Evolutionary conservation across 2,329 filamentous ascomycete genomes (phyloP).

Genomic region (Lasiodiplodia theobromae): DNA sequence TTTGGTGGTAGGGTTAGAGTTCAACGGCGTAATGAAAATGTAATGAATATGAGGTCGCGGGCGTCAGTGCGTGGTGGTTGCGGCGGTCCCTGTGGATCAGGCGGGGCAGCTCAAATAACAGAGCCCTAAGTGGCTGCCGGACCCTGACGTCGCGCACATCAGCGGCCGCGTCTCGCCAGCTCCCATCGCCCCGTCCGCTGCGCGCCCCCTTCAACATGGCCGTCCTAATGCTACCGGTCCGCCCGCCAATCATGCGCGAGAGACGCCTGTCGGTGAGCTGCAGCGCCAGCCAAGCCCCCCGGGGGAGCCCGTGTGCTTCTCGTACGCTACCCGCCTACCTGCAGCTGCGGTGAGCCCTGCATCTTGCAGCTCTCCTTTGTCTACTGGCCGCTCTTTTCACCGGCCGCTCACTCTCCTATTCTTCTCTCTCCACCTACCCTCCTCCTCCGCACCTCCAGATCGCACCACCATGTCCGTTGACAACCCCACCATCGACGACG

Average conservation of each 20-base stretch:
- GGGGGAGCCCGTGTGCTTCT: conserved; percentile 3
- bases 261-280: conserved; percentile 16
- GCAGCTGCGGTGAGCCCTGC: conserved; percentile 27
- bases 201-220: background rate
- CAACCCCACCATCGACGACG: conserved; percentile 40
- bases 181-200: conserved; percentile 3
- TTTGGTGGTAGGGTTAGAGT: background rate
- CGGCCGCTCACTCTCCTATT: background rate
- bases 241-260: conserved; percentile 14
- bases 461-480: conserved; percentile 22
- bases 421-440: background rate
- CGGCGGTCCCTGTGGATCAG: background rate
- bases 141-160: background rate
- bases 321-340: conserved; percentile 12
- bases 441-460: background rate
- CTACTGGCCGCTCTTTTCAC: background rate
- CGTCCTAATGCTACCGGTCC: background rate
- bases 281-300: conserved; percentile 20
- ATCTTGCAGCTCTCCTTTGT: conserved; percentile 22
- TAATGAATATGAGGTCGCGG: background rate
- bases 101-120: conserved; percentile 5
- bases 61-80: background rate
- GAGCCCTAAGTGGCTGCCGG: background rate
- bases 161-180: background rate
- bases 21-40: background rate